Evolutionary conservation across 305 asterid genomes (phyloP).

Genomic region (Fraxinus greggii): DNA sequence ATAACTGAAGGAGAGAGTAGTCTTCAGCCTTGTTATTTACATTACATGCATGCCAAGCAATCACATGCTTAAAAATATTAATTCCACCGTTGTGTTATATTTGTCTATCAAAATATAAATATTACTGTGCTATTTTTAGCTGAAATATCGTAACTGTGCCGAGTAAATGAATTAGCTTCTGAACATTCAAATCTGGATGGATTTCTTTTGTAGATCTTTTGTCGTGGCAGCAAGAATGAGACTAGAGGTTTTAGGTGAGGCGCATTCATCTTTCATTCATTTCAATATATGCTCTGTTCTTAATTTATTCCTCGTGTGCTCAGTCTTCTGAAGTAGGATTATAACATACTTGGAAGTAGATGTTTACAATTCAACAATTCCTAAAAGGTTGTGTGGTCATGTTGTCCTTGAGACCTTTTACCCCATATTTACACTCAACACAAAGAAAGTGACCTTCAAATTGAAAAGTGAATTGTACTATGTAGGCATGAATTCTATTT

Average conservation of each 20-base stretch:
- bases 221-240: slow-evolving; percentile 86
- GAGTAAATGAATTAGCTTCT: slow-evolving; percentile 18
- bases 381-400: neutral
- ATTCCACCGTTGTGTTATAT: neutral
- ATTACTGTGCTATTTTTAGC: neutral
- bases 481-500: neutral
- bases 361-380: neutral
- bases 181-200: slow-evolving; percentile 25
- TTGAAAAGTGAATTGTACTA: neutral
- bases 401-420: neutral
- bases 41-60: neutral
- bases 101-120: neutral
- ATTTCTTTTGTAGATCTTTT: slow-evolving; percentile 62
- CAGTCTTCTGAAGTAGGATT: neutral
- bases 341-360: slow-evolving; percentile 1
- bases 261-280: slow-evolving; percentile 14
- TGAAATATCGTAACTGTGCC: neutral
- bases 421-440: neutral
- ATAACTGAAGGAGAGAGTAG: neutral
- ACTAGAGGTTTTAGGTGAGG: slow-evolving; percentile 83
- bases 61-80: neutral
- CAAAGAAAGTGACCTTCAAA: neutral
- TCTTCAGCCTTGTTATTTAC: neutral
- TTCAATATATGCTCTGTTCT: slow-evolving; percentile 2
- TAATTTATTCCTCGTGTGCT: slow-evolving; percentile 17